Conservation (phyloP, 2,329 filamentous ascomycete genomes). For the Apiospora hydei region DNA sequence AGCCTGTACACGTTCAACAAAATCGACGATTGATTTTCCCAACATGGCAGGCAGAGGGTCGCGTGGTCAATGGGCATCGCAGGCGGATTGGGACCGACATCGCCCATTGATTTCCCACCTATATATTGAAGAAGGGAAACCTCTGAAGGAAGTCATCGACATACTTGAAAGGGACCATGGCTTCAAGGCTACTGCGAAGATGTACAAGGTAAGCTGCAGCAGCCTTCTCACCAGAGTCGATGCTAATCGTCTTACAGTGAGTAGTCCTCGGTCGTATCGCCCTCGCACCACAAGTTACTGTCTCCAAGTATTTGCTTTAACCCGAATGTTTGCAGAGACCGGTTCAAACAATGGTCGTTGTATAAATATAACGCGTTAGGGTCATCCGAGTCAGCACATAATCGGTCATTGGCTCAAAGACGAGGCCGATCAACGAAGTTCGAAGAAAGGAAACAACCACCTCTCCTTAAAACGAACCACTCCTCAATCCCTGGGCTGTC, state of each 20-base stretch:
- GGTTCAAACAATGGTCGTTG: constrained; percentile 17
- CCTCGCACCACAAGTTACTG: not conserved
- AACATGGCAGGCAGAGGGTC: not conserved
- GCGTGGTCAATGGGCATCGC: constrained; percentile 21
- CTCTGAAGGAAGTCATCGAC: constrained; percentile 13
- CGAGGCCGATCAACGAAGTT: not conserved
- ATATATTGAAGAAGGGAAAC: constrained; percentile 13
- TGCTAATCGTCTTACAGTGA: not conserved
- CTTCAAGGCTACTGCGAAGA: constrained; percentile 23
- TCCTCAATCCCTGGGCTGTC: not conserved
- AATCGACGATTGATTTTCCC: not conserved
- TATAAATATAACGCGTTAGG: constrained; percentile 15
- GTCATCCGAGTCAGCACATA: not conserved
- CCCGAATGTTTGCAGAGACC: not conserved
- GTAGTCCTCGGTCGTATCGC: not conserved
- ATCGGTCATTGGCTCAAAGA: not conserved
- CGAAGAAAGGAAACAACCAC: not conserved
- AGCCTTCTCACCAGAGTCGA: not conserved
- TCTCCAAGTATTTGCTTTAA: not conserved
- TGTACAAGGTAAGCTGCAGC: constrained; percentile 24
- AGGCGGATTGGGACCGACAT: constrained; percentile 21
- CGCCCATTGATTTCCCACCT: not conserved
- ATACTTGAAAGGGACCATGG: constrained; percentile 17
- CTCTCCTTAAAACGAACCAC: not conserved
- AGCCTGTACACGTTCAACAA: not conserved